Conservation (phyloP, 345 rosid genomes). For the Eucalyptus melliodora region DNA sequence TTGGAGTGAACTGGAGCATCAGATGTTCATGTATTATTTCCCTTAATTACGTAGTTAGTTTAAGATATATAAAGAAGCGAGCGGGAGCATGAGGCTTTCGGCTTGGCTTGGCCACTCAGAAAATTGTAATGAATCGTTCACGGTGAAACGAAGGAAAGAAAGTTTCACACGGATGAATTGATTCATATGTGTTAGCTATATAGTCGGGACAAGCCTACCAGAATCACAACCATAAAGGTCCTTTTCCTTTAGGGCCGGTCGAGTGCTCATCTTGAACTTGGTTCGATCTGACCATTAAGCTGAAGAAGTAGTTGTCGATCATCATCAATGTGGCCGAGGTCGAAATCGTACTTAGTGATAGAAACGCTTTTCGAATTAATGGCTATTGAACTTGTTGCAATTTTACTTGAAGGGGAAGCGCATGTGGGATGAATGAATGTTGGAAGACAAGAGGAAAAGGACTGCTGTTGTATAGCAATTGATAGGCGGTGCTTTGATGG, state of each 20-base stretch:
- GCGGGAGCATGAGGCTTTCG: not conserved
- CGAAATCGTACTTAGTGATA: not conserved
- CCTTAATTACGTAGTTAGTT: not conserved
- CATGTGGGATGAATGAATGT: not conserved
- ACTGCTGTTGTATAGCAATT: not conserved
- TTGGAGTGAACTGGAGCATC: not conserved
- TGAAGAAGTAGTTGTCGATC: not conserved
- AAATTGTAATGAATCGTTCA: not conserved
- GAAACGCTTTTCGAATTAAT: not conserved
- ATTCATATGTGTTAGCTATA: not conserved
- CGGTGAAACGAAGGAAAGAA: not conserved
- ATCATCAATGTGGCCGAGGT: not conserved
- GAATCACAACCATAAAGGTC: not conserved
- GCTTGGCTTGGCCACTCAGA: not conserved
- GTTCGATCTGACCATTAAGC: not conserved
- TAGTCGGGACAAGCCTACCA: not conserved
- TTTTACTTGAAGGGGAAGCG: not conserved
- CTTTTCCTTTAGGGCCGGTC: not conserved
- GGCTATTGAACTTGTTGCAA: not conserved
- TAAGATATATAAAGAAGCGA: not conserved
- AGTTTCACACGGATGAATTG: not conserved
- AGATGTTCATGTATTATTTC: not conserved
- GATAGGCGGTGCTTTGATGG: not conserved
- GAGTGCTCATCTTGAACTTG: not conserved
- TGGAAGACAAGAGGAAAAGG: not conserved